These are phyloP conservation scores for Pythium rishiriense DNA, from an alignment of 352 stramenopile species.

Conservation along the genomic window DNA sequence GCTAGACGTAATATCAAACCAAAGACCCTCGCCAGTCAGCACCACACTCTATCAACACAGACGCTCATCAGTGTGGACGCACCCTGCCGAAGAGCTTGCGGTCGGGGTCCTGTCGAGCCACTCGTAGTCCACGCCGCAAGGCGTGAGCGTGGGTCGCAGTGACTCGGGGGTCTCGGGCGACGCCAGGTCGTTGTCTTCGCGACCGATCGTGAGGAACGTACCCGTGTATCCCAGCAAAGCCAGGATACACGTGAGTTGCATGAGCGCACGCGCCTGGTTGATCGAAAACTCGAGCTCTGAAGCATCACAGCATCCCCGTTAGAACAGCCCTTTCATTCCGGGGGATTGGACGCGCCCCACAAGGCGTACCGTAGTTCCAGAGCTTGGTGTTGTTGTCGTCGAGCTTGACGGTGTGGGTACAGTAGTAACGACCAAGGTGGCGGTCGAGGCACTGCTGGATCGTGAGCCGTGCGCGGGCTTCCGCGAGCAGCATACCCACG, in stretches of 20 bases:
- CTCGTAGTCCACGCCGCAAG: neutral
- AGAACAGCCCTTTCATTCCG: neutral
- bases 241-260: neutral
- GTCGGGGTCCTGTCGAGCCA: neutral
- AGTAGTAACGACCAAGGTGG: slow-evolving; percentile 61
- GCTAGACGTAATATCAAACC: too few species aligned
- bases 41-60: too few species aligned
- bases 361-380: slow-evolving; percentile 61
- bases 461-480: slow-evolving; percentile 43
- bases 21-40: too few species aligned
- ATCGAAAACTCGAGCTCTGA: neutral
- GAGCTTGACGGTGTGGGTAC: slow-evolving; percentile 47
- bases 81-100: too few species aligned
- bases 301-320: neutral
- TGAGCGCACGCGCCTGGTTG: neutral
- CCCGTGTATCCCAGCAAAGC: neutral
- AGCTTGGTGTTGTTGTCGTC: slow-evolving; percentile 67
- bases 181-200: neutral
- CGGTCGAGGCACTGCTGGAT: slow-evolving; percentile 56
- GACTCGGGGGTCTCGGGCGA: neutral
- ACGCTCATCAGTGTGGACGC: too few species aligned
- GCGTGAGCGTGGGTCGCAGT: neutral
- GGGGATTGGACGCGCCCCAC: too few species aligned
- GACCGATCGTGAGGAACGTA: neutral
- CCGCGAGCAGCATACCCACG: slow-evolving; percentile 48